Evolutionary conservation across 441 rosid genomes (phyloP).

Genomic region (Euphorbia schlechtendalii): DNA sequence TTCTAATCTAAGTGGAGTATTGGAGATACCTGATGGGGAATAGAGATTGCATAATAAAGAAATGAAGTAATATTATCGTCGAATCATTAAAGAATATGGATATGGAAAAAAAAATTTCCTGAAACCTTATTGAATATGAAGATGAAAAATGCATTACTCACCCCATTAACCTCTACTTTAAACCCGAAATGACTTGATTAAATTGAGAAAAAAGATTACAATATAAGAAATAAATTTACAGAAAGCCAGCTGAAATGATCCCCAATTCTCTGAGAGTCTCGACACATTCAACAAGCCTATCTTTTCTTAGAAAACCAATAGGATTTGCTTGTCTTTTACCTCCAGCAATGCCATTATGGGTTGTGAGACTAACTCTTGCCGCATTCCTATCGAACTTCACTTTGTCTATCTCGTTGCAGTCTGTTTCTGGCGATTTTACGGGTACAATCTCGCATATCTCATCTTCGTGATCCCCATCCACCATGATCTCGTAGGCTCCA

Average conservation of each 20-base stretch:
- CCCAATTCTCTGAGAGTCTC: slow-evolving; percentile 28
- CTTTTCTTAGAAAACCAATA: slow-evolving; percentile 28
- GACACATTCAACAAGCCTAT: slow-evolving; percentile 15
- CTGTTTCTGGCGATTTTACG: slow-evolving; percentile 20
- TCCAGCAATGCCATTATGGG: slow-evolving; percentile 21
- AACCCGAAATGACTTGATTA: too few relatives aligned
- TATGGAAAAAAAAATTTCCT: too few relatives aligned
- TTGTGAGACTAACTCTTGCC: slow-evolving; percentile 29
- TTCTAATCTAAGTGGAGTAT: too few relatives aligned
- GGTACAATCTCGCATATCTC: slow-evolving; percentile 30
- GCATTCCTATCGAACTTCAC: not conserved
- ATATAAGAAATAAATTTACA: not conserved
- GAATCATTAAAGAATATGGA: too few relatives aligned
- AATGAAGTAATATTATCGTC: too few relatives aligned
- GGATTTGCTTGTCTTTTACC: slow-evolving; percentile 23
- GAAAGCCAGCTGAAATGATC: slow-evolving; percentile 19
- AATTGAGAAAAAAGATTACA: too few relatives aligned
- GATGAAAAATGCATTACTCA: too few relatives aligned
- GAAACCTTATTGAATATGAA: too few relatives aligned
- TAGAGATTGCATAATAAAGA: too few relatives aligned
- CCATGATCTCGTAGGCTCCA: slow-evolving; percentile 26
- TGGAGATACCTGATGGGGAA: too few relatives aligned
- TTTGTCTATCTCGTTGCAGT: slow-evolving; percentile 20
- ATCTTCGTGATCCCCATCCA: slow-evolving; percentile 35
- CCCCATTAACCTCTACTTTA: too few relatives aligned